Conservation (phyloP, 306 rosid species). For the Senna siamea region DNA sequence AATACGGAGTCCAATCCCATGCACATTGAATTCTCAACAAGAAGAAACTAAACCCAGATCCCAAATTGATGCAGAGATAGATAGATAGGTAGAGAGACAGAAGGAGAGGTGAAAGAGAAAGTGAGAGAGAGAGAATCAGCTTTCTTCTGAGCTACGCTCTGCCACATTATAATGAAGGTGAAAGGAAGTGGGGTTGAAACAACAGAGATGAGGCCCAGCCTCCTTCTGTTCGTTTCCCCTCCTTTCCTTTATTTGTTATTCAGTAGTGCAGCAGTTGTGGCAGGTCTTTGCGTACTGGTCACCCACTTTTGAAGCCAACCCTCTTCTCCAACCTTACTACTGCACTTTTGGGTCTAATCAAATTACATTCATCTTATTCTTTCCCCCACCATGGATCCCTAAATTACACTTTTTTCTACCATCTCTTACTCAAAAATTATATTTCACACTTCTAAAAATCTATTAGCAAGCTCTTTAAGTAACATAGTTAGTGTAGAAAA, state of each 20-base stretch:
- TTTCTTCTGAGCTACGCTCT: constrained; percentile 53
- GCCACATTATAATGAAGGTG: constrained; percentile 57
- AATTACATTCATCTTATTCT: too few species aligned
- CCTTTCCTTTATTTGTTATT: constrained; percentile 52
- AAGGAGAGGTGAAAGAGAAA: constrained; percentile 42
- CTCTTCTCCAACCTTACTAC: constrained; percentile 38
- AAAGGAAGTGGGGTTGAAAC: constrained; percentile 39
- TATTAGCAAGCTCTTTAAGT: too few species aligned
- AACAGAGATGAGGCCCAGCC: constrained; percentile 40
- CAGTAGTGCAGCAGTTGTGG: constrained; percentile 42
- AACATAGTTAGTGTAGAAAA: too few species aligned
- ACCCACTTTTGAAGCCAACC: constrained; percentile 52
- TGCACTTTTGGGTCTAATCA: constrained; percentile 27
- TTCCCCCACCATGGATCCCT: too few species aligned
- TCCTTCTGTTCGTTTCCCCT: constrained; percentile 31
- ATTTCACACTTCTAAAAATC: too few species aligned
- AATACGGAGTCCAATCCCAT: constrained; percentile 33
- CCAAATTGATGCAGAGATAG: constrained; percentile 46
- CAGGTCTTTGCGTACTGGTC: constrained; percentile 50
- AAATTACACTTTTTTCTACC: too few species aligned
- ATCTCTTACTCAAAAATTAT: too few species aligned
- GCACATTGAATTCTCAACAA: constrained; percentile 15
- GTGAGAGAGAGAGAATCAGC: constrained; percentile 47
- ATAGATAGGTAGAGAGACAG: constrained; percentile 39
- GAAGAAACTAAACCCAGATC: constrained; percentile 42